These are phyloP conservation scores for Phytophthora pisi DNA, from an alignment of 352 stramenopile species.

Conservation along the genomic window DNA sequence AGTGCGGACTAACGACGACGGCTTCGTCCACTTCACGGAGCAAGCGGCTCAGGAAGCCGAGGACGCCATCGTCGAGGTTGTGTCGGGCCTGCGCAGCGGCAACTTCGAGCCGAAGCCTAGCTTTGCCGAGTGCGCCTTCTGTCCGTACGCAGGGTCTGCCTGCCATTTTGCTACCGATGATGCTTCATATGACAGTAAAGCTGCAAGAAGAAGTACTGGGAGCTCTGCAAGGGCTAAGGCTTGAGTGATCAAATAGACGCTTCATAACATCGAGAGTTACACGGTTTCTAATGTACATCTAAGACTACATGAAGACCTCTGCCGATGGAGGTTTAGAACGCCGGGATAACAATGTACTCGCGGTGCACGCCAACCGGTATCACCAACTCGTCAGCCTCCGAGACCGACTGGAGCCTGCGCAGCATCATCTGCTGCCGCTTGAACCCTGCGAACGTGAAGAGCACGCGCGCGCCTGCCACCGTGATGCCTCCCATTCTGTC, in stretches of 20 bases:
- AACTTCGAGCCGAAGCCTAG: constrained; percentile 61
- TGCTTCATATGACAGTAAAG: constrained; percentile 20
- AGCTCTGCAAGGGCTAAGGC: too few species aligned
- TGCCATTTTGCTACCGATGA: constrained; percentile 45
- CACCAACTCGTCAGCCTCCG: constrained; percentile 28
- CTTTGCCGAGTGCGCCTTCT: constrained; percentile 75
- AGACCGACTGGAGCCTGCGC: constrained; percentile 43
- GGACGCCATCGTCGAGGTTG: constrained; percentile 44
- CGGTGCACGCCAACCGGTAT: constrained; percentile 9
- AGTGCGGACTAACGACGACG: constrained; percentile 24
- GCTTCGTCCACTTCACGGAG: constrained; percentile 50
- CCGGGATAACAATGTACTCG: constrained; percentile 26
- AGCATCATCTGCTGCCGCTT: constrained; percentile 56
- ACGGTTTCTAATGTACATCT: not conserved
- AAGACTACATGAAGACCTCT: not conserved
- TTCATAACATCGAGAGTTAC: constrained; percentile 18
- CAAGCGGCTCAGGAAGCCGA: constrained; percentile 42
- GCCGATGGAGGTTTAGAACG: not conserved
- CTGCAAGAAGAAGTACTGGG: constrained; percentile 1
- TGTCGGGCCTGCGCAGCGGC: constrained; percentile 43
- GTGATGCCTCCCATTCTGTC: constrained; percentile 58
- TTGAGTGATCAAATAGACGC: not conserved
- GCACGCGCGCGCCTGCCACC: constrained; percentile 49
- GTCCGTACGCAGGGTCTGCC: constrained; percentile 66
- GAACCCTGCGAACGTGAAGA: constrained; percentile 67